A percentile compares a stretch with the other conserved stretches of the same genome.
These are phyloP conservation scores for Phialophora expanda DNA, from an alignment of 2,329 filamentous ascomycete genomes.

Conservation along the genomic window DNA sequence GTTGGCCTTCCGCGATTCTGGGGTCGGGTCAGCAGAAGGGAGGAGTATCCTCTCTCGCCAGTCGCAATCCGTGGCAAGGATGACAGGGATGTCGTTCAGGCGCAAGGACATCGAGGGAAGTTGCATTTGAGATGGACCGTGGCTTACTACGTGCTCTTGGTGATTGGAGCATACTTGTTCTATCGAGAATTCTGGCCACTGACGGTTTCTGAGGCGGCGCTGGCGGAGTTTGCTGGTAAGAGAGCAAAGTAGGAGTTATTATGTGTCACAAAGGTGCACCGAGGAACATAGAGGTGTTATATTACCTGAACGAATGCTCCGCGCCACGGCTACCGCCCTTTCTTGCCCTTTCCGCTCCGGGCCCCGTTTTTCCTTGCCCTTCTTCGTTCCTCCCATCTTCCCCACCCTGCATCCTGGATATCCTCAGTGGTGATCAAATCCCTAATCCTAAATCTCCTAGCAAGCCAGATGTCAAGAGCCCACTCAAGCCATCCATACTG, in stretches of 20 bases:
- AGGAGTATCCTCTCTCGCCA: slow-evolving; percentile 41
- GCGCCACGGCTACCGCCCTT: slow-evolving; percentile 15
- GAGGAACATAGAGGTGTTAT: neutral
- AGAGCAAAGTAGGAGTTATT: neutral
- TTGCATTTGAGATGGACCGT: slow-evolving; percentile 69
- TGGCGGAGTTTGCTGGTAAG: slow-evolving; percentile 39
- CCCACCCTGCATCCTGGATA: slow-evolving; percentile 88
- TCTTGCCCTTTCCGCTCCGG: slow-evolving; percentile 18
- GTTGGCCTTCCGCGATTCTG: slow-evolving; percentile 87
- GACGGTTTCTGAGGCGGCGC: slow-evolving; percentile 60
- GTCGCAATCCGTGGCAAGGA: slow-evolving; percentile 49
- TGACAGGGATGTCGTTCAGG: slow-evolving; percentile 39
- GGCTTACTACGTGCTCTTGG: slow-evolving; percentile 77
- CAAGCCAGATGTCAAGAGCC: slow-evolving; percentile 69
- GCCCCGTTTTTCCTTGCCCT: slow-evolving; percentile 41
- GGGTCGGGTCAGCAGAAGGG: slow-evolving; percentile 69
- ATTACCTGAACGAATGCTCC: neutral
- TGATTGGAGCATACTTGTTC: slow-evolving; percentile 74
- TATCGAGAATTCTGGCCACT: slow-evolving; percentile 72
- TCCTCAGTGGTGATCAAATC: slow-evolving; percentile 90
- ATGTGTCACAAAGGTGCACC: neutral
- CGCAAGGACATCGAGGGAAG: slow-evolving; percentile 39
- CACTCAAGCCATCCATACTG: slow-evolving; percentile 72
- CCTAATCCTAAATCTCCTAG: slow-evolving; percentile 71
- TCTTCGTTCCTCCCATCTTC: slow-evolving; percentile 74